A percentile compares a stretch with the other conserved stretches of the same genome.
Evolutionary conservation across 306 rosid species (phyloP).

Genomic region (Malus orientalis): DNA sequence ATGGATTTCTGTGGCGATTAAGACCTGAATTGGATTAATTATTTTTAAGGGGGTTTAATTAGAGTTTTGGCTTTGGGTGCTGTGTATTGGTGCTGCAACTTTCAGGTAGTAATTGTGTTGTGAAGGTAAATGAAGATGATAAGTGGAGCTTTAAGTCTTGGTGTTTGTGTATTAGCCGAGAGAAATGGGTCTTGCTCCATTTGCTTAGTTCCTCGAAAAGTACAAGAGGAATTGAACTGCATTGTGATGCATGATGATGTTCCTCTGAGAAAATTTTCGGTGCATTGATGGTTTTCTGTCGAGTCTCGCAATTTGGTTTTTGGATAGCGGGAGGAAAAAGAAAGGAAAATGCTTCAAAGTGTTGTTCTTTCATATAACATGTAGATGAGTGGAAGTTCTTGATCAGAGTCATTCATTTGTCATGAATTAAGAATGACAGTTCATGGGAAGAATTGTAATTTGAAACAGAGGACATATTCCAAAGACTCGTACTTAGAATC

Average conservation of each 20-base stretch:
- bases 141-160: background rate
- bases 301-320: background rate
- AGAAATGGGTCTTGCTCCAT: background rate
- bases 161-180: background rate
- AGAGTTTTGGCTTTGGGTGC: background rate
- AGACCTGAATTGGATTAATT: background rate
- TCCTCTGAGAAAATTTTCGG: background rate
- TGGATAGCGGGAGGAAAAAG: background rate
- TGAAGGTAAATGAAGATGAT: background rate
- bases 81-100: background rate
- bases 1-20: background rate
- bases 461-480: background rate
- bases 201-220: background rate
- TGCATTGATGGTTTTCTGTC: background rate
- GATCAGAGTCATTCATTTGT: background rate
- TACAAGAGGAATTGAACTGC: background rate
- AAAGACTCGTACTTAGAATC: background rate
- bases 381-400: background rate
- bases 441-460: background rate
- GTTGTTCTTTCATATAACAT: background rate
- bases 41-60: background rate
- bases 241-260: background rate
- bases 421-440: background rate
- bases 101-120: background rate
- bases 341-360: background rate